Percentiles rank a stretch among this genome's conserved stretches.
Conservation (phyloP, 139 green algal genomes). For the Chlamydomonas sphaeroides region DNA sequence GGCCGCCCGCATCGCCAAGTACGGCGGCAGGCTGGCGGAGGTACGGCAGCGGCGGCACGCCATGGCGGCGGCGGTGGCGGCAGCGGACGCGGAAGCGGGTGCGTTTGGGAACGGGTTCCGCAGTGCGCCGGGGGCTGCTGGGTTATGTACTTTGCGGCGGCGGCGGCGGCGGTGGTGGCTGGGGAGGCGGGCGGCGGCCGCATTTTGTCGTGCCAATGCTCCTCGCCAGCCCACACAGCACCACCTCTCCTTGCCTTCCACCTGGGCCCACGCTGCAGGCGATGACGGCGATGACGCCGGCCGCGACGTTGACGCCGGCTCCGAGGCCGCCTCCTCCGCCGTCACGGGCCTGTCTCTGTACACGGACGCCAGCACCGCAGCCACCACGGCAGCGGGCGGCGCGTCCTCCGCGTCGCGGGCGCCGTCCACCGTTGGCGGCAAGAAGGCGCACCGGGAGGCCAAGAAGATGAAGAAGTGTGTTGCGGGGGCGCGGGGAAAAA, state of each 20-base stretch:
- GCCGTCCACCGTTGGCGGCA: conserved; percentile 57
- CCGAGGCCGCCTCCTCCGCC: conserved; percentile 38
- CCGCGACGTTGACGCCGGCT: conserved; percentile 18
- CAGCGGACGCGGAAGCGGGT: conserved; percentile 40
- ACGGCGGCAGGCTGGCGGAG: conserved; percentile 75
- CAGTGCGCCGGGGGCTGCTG: no score
- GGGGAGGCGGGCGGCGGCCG: no score
- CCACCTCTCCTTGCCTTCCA: no score
- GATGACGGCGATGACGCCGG: conserved; percentile 29
- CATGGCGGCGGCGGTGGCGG: conserved; percentile 63
- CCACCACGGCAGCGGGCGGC: not conserved
- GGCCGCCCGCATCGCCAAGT: conserved; percentile 75
- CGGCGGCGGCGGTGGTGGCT: no score
- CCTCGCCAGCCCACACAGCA: no score
- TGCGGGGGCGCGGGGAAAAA: no score
- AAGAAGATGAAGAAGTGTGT: conserved; percentile 39
- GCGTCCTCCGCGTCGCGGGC: conserved; percentile 22
- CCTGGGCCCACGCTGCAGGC: no score
- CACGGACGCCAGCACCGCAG: conserved; percentile 45
- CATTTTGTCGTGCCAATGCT: no score
- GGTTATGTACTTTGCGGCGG: no score
- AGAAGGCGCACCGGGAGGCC: conserved; percentile 10
- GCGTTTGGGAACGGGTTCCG: no score
- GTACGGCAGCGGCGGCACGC: conserved; percentile 63
- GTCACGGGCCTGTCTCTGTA: conserved; percentile 57